Conservation (phyloP, 192 early-diverging fungal genomes). For the Rhizophagus clarus region DNA sequence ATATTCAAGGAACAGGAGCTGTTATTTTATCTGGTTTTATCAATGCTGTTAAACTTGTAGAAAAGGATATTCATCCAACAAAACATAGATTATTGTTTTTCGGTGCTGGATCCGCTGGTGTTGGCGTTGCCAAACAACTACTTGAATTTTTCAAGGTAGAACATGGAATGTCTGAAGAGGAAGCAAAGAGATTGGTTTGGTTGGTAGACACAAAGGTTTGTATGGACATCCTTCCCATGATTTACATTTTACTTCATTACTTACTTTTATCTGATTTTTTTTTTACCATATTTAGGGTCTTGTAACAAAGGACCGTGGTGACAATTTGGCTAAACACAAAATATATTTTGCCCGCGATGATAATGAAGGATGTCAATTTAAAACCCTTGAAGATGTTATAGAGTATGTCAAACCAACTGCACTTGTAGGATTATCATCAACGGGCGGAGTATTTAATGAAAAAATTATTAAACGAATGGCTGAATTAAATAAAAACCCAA, state of each 20-base stretch:
- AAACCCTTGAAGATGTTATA: conserved; percentile 70
- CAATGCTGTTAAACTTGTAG: conserved; percentile 72
- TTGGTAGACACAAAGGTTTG: conserved; percentile 81
- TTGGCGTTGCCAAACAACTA: conserved; percentile 93
- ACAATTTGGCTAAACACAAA: conserved; percentile 82
- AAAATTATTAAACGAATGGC: conserved; percentile 76
- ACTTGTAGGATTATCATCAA: conserved; percentile 86
- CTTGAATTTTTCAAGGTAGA: conserved; percentile 78
- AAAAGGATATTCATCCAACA: conserved; percentile 58
- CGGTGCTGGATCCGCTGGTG: conserved; percentile 92
- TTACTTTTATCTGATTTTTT: not conserved
- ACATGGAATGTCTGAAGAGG: conserved; percentile 71
- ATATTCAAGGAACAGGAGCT: conserved; percentile 92
- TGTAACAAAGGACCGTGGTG: conserved; percentile 86
- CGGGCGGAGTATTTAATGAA: conserved; percentile 76
- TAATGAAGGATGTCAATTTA: conserved; percentile 79
- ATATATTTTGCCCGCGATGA: conserved; percentile 85
- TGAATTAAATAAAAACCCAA: conserved; percentile 72
- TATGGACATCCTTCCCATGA: not conserved
- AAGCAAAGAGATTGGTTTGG: conserved; percentile 75
- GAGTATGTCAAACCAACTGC: conserved; percentile 88
- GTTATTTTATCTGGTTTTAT: conserved; percentile 93
- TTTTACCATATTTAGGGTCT: conserved; percentile 61
- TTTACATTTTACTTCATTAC: not conserved
- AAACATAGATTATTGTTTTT: conserved; percentile 91